Conservation (phyloP, 2,329 filamentous ascomycete species). For the Aspergillus sp. region DNA sequence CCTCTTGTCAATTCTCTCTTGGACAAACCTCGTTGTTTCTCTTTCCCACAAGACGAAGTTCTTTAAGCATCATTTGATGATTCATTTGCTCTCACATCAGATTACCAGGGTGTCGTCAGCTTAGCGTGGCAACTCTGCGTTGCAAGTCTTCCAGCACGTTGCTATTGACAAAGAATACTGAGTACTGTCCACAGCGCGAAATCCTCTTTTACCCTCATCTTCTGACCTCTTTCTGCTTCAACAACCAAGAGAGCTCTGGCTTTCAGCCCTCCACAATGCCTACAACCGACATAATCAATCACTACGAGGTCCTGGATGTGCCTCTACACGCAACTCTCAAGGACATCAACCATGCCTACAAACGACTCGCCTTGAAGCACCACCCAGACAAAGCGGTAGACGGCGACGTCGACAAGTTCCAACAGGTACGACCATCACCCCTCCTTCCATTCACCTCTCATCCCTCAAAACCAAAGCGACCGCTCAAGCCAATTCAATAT, state of each 20-base stretch:
- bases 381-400: constrained; percentile 28
- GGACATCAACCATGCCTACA: constrained; percentile 30
- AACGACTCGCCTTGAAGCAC: constrained; percentile 25
- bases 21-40: too few species aligned
- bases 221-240: background rate
- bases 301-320: constrained; percentile 25
- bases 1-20: too few species aligned
- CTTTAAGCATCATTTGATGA: too few species aligned
- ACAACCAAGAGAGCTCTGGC: background rate
- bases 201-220: too few species aligned
- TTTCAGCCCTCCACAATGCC: constrained; percentile 4
- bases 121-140: background rate
- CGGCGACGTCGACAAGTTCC: constrained; percentile 13
- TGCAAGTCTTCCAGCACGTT: background rate
- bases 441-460: background rate
- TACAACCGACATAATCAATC: constrained; percentile 7
- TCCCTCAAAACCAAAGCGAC: background rate
- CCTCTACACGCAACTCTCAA: constrained; percentile 16
- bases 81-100: too few species aligned
- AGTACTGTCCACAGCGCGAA: too few species aligned
- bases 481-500: background rate
- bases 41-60: too few species aligned
- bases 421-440: constrained; percentile 11
- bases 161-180: background rate
- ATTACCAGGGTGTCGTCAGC: too few species aligned